These are phyloP conservation scores for Chaetomiaceae sp. DNA, from an alignment of 2,329 filamentous ascomycete species.

Conservation along the genomic window DNA sequence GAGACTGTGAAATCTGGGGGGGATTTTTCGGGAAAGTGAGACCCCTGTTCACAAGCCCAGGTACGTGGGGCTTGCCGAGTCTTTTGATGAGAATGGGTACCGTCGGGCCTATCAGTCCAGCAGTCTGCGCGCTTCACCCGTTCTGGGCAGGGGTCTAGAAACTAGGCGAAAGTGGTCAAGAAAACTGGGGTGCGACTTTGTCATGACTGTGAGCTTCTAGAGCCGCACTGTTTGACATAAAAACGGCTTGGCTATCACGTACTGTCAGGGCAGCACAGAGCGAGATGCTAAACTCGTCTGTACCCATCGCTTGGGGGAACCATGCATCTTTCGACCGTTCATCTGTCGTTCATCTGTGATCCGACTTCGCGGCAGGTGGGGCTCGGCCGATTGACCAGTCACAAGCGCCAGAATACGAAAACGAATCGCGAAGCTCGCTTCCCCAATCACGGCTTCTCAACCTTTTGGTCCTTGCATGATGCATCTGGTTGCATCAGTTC, in stretches of 20 bases:
- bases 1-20: background rate
- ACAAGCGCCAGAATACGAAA: conserved; percentile 5
- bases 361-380: background rate
- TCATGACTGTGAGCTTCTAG: too few species aligned
- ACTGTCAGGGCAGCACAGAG: too few species aligned
- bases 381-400: conserved; percentile 2
- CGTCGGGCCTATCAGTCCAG: background rate
- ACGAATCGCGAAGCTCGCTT: background rate
- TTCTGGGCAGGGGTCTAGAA: too few species aligned
- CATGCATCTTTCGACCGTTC: background rate
- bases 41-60: conserved; percentile 5
- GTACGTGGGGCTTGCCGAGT: conserved; percentile 4
- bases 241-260: background rate
- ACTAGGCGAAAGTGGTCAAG: background rate
- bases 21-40: conserved; percentile 3
- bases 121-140: too few species aligned
- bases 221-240: background rate
- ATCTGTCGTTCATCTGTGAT: background rate
- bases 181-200: background rate
- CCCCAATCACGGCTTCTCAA: background rate
- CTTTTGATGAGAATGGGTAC: conserved; percentile 1
- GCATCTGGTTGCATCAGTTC: background rate
- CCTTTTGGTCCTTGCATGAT: background rate
- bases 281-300: background rate
- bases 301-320: background rate